Evolutionary conservation across 768 basidiomycete genomes (phyloP), one percentile per base, ranked within the genome.

Genomic region (Kwoniella botswanensis): DNA sequence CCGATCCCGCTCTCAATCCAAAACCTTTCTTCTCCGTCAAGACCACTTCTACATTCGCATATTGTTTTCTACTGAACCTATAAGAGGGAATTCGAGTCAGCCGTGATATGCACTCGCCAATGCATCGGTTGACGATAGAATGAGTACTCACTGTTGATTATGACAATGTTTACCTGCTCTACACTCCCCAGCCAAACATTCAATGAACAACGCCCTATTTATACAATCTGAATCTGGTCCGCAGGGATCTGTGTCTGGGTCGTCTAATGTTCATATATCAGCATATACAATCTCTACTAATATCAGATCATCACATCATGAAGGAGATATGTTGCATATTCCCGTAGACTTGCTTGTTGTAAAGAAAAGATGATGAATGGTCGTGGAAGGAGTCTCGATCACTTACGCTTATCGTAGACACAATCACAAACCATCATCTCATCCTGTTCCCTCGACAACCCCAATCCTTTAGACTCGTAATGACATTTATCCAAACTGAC

Each of bases 381-480:
- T 35, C 35, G 6, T 35, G 35, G 4, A 35, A 35, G 35, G 35
- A 7, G 35, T 7, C 35, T 35, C 35, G 35, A 35, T 35, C 35
- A 91, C 92, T 86, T 83, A 96, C 93, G 90, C 82, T 87, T 88
- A 69, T 91, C 89, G 83, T 89, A 96, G 70, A 85, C 85, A 85
- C 97, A 99, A 82, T 99, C 97, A 86, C 97, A 99, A 24, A 90
- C 89, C 91, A 94, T 93, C 84, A 93, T 92, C 86, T 98, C 97
- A 79, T 91, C 88, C 65, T 90, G 87, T 85, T 96, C 93, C 79
- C 91, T 89, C 64, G 92, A 93, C 76, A 89, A 88, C n/a, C 96
- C 96, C 66, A 98, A 85, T 41, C 90, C 87, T 82, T 89, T 90
- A 84, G 90, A 90, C 86, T 96, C 93, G 82, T 97, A 97, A 77